Base-by-base conservation (phyloP, 1,139 yeast genomes). In the Suhomyces choctaworum region DNA sequence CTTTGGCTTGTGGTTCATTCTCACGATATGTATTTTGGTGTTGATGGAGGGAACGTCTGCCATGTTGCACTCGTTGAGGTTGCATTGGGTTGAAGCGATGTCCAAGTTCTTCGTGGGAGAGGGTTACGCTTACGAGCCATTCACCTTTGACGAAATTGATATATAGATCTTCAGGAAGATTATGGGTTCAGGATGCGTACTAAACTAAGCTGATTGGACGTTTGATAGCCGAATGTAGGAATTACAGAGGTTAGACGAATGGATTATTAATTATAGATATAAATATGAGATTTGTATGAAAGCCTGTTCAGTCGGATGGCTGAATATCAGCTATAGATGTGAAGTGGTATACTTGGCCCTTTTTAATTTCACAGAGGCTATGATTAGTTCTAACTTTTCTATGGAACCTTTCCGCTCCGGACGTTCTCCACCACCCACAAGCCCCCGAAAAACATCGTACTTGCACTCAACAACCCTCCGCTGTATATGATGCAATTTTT, bases 41-140 rank as follows among this genome's bases (percentile, higher is more conserved):
- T 72, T 89, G 42, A 92, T 94, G 98, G 98, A 94, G 64, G 99
- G 99, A 35, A 94, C 98, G 0, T 86, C 96, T 27, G 98, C 98
- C 19, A 94, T 94, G 98, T 75, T 94, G 53, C 99, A 94, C 64
- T 86, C 97, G 16, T 75, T 94, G 52, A 85, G 98, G 63, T 70
- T 92, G 56, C 98, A 92, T 60, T 92, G 99, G 99, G 98, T 94
- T 38, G 99, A 94, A 64, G 90, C 97, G 21, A 94, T 94, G 97
- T 89, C 97, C 32, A 94, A 94, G 66, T 94, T 87, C 60, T 94
- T 92, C 54, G 88, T 85, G 52, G 98, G 98, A 50, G 97, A 92
- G 56, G 98, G 98, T 34, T 75, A 81, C 43, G 80, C 88, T 1
- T 92, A 87, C 58, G 81, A 78, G 44, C 98, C 98, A 21, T 90